Evolutionary conservation across 2,329 filamentous ascomycete species (phyloP).

Genomic region (Hymenoscyphus occultus): DNA sequence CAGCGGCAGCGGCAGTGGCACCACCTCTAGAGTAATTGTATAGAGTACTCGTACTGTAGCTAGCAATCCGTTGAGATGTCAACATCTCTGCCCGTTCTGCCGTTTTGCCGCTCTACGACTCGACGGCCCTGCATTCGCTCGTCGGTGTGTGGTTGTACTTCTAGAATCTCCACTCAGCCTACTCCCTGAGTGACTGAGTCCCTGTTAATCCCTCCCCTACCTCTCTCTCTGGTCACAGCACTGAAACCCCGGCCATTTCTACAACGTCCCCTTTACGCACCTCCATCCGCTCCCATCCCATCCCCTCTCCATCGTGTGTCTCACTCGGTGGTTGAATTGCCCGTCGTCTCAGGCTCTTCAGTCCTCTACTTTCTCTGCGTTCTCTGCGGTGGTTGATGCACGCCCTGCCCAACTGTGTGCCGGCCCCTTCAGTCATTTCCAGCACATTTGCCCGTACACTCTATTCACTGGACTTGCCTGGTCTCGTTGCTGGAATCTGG

Average conservation of each 20-base stretch:
- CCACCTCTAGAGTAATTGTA: too few species aligned
- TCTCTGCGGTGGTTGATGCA: neutral
- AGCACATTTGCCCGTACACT: too few species aligned
- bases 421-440: neutral
- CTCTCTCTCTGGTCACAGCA: neutral
- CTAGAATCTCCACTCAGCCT: too few species aligned
- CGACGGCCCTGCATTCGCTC: neutral
- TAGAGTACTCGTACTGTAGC: neutral
- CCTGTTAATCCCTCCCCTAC: neutral
- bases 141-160: neutral
- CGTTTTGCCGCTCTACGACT: too few species aligned
- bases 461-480: neutral
- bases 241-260: constrained; percentile 2
- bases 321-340: neutral
- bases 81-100: neutral
- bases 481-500: neutral
- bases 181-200: too few species aligned
- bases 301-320: constrained; percentile 1
- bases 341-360: neutral
- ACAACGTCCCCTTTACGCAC: neutral
- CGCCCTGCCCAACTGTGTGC: neutral
- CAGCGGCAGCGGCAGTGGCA: too few species aligned
- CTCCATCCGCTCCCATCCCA: neutral
- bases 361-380: neutral
- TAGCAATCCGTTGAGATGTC: neutral